Percentiles rank a stretch among this genome's conserved stretches.
phyloP scores from a whole-genome alignment of 164 flowering plant genomes.

The Macadamia tetraphylla region DNA sequence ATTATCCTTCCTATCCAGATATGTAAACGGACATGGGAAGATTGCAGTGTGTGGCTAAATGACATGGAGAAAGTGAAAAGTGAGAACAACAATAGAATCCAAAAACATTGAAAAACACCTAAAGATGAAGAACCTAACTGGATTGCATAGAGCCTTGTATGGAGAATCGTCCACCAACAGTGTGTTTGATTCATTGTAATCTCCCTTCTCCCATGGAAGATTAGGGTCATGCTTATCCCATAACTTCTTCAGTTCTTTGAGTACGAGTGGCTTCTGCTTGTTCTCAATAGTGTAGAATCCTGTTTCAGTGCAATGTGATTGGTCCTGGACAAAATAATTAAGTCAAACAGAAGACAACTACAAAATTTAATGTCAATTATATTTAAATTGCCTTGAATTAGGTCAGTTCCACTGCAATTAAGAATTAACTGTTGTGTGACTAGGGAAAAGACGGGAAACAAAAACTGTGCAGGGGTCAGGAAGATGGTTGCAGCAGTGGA shows the following conservation, averaged over 20 bases:
- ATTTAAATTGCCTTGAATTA: too few relatives aligned
- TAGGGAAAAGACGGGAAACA: too few relatives aligned
- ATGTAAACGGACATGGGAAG: constrained; percentile 63
- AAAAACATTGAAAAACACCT: not conserved
- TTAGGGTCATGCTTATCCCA: constrained; percentile 57
- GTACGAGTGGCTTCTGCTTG: constrained; percentile 49
- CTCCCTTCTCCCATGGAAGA: constrained; percentile 72
- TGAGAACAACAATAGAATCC: not conserved
- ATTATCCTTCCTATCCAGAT: constrained; percentile 36
- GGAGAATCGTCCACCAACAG: constrained; percentile 92
- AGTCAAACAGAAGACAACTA: too few relatives aligned
- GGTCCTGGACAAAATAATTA: too few relatives aligned
- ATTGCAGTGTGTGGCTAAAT: constrained; percentile 59
- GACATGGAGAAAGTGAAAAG: not conserved
- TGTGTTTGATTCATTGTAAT: constrained; percentile 72
- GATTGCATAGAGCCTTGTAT: constrained; percentile 80
- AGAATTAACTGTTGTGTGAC: too few relatives aligned
- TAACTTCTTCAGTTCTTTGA: constrained; percentile 63
- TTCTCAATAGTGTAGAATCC: too few relatives aligned
- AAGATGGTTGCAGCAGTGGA: too few relatives aligned
- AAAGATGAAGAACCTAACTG: constrained; percentile 38
- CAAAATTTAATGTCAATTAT: too few relatives aligned
- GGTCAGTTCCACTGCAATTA: too few relatives aligned
- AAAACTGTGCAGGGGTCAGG: too few relatives aligned
- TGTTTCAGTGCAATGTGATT: too few relatives aligned